These are phyloP conservation scores for Cyberlindnera xishuangbannaensis DNA, from an alignment of 805 yeast species.

Conservation along the genomic window DNA sequence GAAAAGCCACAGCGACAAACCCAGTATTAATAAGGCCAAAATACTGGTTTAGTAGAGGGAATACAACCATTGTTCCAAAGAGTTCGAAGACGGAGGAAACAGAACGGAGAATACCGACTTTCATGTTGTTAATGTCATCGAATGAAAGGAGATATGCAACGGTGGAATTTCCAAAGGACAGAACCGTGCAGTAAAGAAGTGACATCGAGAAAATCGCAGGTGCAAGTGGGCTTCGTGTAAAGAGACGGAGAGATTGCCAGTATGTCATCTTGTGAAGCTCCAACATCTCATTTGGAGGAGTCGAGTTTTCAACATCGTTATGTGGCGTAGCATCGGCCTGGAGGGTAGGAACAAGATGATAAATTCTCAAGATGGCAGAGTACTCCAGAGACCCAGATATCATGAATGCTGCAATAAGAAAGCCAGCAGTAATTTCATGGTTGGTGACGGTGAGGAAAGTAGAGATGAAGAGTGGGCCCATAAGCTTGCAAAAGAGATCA, in stretches of 20 bases:
- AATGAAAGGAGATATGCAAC: constrained; percentile 30
- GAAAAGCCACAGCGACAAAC: constrained; percentile 25
- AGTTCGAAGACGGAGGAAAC: constrained; percentile 30
- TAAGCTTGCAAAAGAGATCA: constrained; percentile 32
- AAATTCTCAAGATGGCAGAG: constrained; percentile 29
- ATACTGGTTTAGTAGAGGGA: constrained; percentile 23
- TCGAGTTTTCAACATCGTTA: neutral
- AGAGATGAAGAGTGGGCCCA: constrained; percentile 34
- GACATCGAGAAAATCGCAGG: constrained; percentile 28
- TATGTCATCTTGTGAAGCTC: constrained; percentile 8
- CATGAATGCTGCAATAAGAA: constrained; percentile 25
- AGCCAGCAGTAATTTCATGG: constrained; percentile 22
- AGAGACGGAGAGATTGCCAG: constrained; percentile 15
- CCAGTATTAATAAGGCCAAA: constrained; percentile 29
- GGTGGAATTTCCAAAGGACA: constrained; percentile 33
- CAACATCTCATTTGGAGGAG: no score
- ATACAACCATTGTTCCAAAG: constrained; percentile 26
- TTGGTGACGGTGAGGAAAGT: constrained; percentile 24
- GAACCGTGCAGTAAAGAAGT: constrained; percentile 31
- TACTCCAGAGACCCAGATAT: constrained; percentile 30
- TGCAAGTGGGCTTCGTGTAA: constrained; percentile 23
- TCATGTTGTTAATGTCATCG: constrained; percentile 25
- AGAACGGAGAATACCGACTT: constrained; percentile 30
- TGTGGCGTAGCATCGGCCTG: constrained; percentile 1
- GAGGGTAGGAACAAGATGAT: constrained; percentile 26